Base-by-base conservation (phyloP, 139 green algal species). In the Tetradesmus lagerheimii region DNA sequence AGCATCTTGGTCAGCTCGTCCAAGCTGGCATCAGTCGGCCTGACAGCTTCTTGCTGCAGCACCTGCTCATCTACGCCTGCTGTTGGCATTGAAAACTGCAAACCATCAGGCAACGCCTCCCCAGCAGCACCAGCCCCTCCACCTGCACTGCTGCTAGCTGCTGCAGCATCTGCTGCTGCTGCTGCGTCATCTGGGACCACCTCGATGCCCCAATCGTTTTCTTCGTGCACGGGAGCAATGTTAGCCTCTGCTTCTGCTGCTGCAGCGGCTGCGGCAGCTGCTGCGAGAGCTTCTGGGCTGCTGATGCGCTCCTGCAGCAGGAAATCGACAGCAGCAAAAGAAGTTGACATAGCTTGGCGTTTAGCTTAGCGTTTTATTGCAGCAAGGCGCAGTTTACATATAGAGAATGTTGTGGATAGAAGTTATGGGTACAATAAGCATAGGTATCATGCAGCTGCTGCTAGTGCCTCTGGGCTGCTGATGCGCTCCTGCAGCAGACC, bases 151-250 rank as follows among this genome's bases (percentile, higher is more conserved):
- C n/a, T n/a, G 27, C 38, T 47, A n/a, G n/a, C n/a, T 23, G 25
- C 45, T 37, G 12, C 18, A n/a, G n/a, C n/a, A n/a, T n/a, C n/a
- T 23, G 16, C 41, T 5, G 8, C 35, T 1, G 20, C 81, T 75
- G 57, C 38, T 5, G 47, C 80, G 66, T n/a, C 38, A 37, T 67
- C 57, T 25, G 50, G 89, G 81, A 95, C 87, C 87, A 97, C 94
- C 57, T 95, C 93, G 43, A 99, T 99, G 57, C 92, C 91, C 97
- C 97, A 99, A 78, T 99, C 96, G 89, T 99, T 99, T 47, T 96
- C 94, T 27, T 98, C 95, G 83, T 99, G 97, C 64, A 97, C 31
- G 3, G 95, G 92, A 16, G 71, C 93, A 27, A 38, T 79, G 15
- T 95, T 92, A 31, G 80, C 93, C 0, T 89, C 94, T 12, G 83